Evolutionary conservation across 1,284 basidiomycete genomes (phyloP), one percentile per base, ranked within the genome.

Genomic region (Rugosomyces carneus): DNA sequence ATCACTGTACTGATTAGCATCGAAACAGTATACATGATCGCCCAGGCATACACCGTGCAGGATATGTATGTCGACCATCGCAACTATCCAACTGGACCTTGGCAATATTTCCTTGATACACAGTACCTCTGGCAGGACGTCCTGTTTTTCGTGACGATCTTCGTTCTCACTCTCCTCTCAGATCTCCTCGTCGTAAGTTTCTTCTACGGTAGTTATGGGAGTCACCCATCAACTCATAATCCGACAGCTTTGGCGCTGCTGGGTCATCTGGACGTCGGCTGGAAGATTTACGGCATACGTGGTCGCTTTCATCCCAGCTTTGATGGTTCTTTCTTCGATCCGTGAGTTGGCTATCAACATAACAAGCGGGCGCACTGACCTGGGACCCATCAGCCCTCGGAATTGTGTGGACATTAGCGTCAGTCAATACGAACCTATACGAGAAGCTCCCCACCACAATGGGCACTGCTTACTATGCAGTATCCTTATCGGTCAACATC

Each of bases 401-500:
- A 35, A 68, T 65, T 0, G 56, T 72, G 0, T 72, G 70, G 70
- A 68, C 67, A 16, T 58, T 71, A 1, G 60, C 69, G 51, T 70
- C 69, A 1, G 67, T 62, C 45, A 63, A 69, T 43, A 65, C 65
- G 7, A 60, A 57, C 35, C 51, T 71, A 16, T 71, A 72, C 57
- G 69, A 64, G 49, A 53, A 48, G 5, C 53, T 67, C 13, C 68
- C 70, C 0, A 47, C 65, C 37, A 65, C 67, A 1, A 69, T 63
- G 40, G 66, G 67, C 8, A 67, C 62, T 2, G 53, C 71, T 2
- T 72, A 71, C 53, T 72, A 68, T 49, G 55, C 66, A 21, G 63
- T 72, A 40, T 72, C 72, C 6, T 61, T 74, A 38, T 59, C 66
- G 19, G 56, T 68, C 40, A 74, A 73, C 58, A 67, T 73, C 56